These are phyloP conservation scores for Halenospora varia DNA, from an alignment of 495 filamentous ascomycete species.

Conservation along the genomic window DNA sequence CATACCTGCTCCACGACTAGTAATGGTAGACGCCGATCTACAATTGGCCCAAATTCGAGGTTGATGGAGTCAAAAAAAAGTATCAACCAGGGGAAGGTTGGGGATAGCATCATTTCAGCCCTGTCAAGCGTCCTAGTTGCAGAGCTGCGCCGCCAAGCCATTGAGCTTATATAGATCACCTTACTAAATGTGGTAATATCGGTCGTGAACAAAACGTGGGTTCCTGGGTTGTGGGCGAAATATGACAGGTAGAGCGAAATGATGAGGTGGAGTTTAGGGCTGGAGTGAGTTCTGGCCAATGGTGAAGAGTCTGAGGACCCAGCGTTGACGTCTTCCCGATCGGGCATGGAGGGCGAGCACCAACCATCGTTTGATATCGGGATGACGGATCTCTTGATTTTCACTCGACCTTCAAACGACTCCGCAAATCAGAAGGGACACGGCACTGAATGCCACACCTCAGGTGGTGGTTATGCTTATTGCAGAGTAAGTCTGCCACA, in stretches of 20 bases:
- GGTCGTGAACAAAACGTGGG: neutral
- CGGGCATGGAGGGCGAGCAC: neutral
- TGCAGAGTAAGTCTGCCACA: too few species aligned
- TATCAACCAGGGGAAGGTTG: neutral
- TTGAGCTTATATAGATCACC: neutral
- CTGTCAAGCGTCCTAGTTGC: too few species aligned
- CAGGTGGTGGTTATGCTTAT: too few species aligned
- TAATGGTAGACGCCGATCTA: neutral
- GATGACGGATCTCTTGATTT: too few species aligned
- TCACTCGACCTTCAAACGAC: too few species aligned
- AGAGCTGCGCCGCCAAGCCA: neutral
- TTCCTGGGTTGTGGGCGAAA: neutral
- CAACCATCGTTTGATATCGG: too few species aligned
- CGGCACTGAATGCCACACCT: too few species aligned
- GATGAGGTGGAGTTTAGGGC: neutral
- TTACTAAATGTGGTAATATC: neutral
- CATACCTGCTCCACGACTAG: neutral
- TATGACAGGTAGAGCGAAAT: too few species aligned
- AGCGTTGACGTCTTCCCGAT: neutral
- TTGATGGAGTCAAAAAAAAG: neutral
- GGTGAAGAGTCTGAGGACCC: neutral
- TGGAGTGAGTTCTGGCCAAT: too few species aligned
- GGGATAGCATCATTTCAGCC: neutral
- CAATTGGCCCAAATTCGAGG: neutral
- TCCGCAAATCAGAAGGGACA: too few species aligned